Base-by-base conservation (phyloP, 192 early-diverging fungal species). In the Haplosporangium gracile region DNA sequence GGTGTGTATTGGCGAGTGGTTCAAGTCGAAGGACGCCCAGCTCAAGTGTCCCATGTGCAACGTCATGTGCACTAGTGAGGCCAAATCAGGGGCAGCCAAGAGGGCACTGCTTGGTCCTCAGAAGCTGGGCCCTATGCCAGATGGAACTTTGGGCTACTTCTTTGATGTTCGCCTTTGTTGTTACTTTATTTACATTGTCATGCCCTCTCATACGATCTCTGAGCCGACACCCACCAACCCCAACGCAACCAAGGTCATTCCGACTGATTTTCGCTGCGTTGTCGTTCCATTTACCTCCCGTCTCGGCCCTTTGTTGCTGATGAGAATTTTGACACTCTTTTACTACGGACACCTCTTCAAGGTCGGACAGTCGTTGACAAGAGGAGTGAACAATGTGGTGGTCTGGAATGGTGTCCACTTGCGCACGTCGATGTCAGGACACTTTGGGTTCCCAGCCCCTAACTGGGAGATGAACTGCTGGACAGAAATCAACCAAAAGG, bases 361-460 rank as follows among this genome's bases (percentile, higher is more conserved):
- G 24, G 73, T 81, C 7, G 88, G 88, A 5, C 81, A 69, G 0
- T 89, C 88, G 1, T 45, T 89, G 16, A 87, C 88, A 2, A 75
- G 84, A 6, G 74, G 74, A 0, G 22, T 71, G 7, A 32, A 77
- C 24, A 83, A 89, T 65, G 78, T 83, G 20, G 82, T 83, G 11
- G 63, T 75, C 8, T 89, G 88, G 88, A 89, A 89, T 40, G 88
- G 88, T 0, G 78, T 89, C 15, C 88, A 89, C 78, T 47, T 87
- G 18, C 73, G 85, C 10, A 89, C 88, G 1, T 16, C 53, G 4
- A 77, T 87, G 70, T 78, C 75, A 68, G 88, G 88, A 8, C 45
- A 40, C 2, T 83, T 72, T 76, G 88, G 88, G n/a, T 89, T 81
- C 51, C 88, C 88, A 6, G 88, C 84, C 16, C 75, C 81, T 6